Evolutionary conservation across 2,329 filamentous ascomycete species (phyloP), one percentile per base, ranked within the genome.

Genomic region (Aspergillus pseudoglaucus): DNA sequence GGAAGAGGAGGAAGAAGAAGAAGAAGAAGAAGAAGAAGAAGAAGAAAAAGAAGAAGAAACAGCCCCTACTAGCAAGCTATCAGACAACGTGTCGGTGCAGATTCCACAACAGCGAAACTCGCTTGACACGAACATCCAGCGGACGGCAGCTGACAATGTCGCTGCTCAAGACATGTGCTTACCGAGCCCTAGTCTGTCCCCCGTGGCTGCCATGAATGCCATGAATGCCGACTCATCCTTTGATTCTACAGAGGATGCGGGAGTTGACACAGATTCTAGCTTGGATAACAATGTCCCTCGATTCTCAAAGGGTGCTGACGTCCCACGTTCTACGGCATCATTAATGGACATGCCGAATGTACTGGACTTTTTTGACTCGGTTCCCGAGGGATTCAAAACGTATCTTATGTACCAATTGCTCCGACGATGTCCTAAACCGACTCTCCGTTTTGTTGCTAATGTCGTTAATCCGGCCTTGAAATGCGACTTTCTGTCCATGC

Each of bases 391-490:
- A 59, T 83, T 98, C 80, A 93, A 98, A 70, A 87, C 87, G 0
- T 95, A 95, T 63, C 85, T 98, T 71, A 95, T 98, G 83, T 97
- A 94, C 64, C 91, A 98, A 64, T 82, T 98, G 47, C 78, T 98
- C 22, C 85, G 88, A 48, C 81, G 93, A 42, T 97, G 90, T 62
- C 82, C 89, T 5, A 87, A 94, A 56, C 85, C 89, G 38, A 95
- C 90, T 0, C 76, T 98, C 4, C 89, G 93, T 61, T 84, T 95
- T 47, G 85, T 98, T 47, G 90, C 91, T 32, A 84, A 90, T 56
- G 84, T 90, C 12, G 90, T 98, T 55, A 96, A 95, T 61, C 93
- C 93, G 6, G 89, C 91, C 0, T 71, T 98, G 48, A 96, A 95
- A 67, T 95, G 90, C 63, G 93, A 98, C 65, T 96, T 97, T 53